Conservation (phyloP, 805 yeast species). For the Pichia pseudocactophila region DNA sequence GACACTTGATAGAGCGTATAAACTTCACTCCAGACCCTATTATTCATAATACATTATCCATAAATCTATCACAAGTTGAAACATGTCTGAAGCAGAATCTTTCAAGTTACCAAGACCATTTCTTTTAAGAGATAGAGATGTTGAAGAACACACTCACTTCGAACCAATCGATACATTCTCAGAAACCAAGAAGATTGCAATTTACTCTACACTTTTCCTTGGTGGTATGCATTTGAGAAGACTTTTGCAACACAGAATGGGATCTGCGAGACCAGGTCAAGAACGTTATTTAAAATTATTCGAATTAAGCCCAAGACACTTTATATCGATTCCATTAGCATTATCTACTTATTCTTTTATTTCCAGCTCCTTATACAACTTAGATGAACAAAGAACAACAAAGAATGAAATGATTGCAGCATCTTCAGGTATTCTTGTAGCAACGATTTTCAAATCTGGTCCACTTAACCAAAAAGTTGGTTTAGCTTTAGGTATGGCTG, state of each 20-base stretch:
- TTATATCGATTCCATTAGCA: conserved; percentile 28
- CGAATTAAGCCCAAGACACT: conserved; percentile 24
- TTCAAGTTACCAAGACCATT: conserved; percentile 24
- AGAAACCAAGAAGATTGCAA: conserved; percentile 21
- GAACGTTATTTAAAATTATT: conserved; percentile 27
- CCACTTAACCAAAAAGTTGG: conserved; percentile 36
- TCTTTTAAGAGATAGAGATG: conserved; percentile 17
- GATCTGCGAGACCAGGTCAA: conserved; percentile 31
- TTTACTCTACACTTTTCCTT: conserved; percentile 25
- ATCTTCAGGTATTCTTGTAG: conserved; percentile 16
- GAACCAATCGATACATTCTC: conserved; percentile 26
- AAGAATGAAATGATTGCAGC: conserved; percentile 24
- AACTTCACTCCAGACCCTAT: neutral
- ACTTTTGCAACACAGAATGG: conserved; percentile 28
- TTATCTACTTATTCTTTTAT: conserved; percentile 26
- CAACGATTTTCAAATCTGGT: conserved; percentile 20
- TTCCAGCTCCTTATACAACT: conserved; percentile 24
- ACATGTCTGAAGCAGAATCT: conserved; percentile 5
- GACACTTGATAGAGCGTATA: neutral
- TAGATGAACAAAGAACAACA: conserved; percentile 24
- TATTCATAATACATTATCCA: neutral
- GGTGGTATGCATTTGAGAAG: conserved; percentile 32
- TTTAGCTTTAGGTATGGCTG: conserved; percentile 35
- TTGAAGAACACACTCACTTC: conserved; percentile 9
- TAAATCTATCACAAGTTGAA: neutral